These are phyloP conservation scores for Pseudoneurospora amorphoporcata DNA, from an alignment of 495 filamentous ascomycete species.

Conservation along the genomic window DNA sequence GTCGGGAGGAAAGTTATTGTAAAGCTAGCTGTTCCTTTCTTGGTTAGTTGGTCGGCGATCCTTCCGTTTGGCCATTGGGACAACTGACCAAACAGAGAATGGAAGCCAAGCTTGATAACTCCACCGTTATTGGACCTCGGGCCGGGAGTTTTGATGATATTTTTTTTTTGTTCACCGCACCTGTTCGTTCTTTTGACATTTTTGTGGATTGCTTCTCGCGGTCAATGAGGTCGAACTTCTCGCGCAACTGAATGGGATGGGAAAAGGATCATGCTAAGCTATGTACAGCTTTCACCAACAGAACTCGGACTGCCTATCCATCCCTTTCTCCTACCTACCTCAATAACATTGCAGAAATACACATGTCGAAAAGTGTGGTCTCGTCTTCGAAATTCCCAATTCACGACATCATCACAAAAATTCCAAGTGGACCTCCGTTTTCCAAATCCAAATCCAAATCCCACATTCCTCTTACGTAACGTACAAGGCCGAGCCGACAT, in stretches of 20 bases:
- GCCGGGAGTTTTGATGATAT: neutral
- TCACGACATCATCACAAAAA: neutral
- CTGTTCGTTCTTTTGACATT: neutral
- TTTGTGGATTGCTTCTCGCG: neutral
- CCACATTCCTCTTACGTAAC: conserved; percentile 1
- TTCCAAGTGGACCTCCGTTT: neutral
- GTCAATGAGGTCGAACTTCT: neutral
- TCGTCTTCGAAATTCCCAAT: neutral
- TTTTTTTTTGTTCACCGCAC: neutral
- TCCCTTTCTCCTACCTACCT: too few relatives aligned
- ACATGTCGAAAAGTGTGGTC: neutral
- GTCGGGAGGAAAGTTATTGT: neutral
- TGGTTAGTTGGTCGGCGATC: neutral
- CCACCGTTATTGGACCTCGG: neutral
- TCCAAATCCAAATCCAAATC: neutral
- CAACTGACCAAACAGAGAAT: too few relatives aligned
- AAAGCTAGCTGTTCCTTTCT: neutral
- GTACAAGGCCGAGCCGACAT: neutral
- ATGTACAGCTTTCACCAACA: too few relatives aligned
- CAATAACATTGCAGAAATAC: too few relatives aligned
- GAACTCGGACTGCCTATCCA: too few relatives aligned
- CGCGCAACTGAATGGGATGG: too few relatives aligned
- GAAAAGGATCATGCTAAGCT: too few relatives aligned
- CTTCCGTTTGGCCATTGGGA: neutral
- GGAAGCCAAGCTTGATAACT: neutral